These are phyloP conservation scores for Spizellomyces sp. DNA, from an alignment of 192 early-diverging fungal species.

Conservation along the genomic window DNA sequence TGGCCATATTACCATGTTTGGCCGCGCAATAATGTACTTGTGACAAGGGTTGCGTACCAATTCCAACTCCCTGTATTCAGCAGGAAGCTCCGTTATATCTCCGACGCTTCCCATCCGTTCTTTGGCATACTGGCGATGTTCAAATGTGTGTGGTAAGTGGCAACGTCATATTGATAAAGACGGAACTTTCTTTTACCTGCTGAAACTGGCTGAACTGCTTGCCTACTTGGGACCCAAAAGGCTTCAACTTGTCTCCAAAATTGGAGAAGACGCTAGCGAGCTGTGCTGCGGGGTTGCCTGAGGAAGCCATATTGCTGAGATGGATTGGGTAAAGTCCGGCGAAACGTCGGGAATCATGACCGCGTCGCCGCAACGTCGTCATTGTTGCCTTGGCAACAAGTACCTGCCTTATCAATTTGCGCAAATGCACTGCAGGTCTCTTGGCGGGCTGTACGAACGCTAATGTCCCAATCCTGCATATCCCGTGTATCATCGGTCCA, in stretches of 20 bases:
- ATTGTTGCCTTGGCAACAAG: too few species aligned
- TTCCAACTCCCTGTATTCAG: slow-evolving; percentile 91
- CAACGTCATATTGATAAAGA: background rate
- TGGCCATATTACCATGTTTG: background rate
- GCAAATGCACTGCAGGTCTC: too few species aligned
- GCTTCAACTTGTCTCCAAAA: slow-evolving; percentile 47
- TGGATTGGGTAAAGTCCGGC: too few species aligned
- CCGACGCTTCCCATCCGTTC: slow-evolving; percentile 80
- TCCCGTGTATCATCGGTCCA: too few species aligned
- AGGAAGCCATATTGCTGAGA: too few species aligned
- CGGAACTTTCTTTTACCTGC: slow-evolving; percentile 29
- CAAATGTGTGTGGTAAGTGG: too few species aligned
- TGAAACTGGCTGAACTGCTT: slow-evolving; percentile 42
- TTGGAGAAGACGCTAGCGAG: slow-evolving; percentile 30
- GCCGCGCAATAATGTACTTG: too few species aligned
- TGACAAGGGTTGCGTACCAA: slow-evolving; percentile 51
- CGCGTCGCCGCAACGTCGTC: too few species aligned
- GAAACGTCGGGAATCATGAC: too few species aligned
- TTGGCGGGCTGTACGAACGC: too few species aligned
- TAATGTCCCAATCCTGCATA: too few species aligned
- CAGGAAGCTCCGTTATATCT: slow-evolving; percentile 90
- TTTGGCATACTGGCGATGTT: slow-evolving; percentile 71
- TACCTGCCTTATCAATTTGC: too few species aligned
- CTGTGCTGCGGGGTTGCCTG: slow-evolving; percentile 27
- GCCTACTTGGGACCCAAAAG: slow-evolving; percentile 39